Evolutionary conservation across 768 basidiomycete genomes (phyloP), one percentile per base, ranked within the genome.

Genomic region (Kwoniella botswanensis): DNA sequence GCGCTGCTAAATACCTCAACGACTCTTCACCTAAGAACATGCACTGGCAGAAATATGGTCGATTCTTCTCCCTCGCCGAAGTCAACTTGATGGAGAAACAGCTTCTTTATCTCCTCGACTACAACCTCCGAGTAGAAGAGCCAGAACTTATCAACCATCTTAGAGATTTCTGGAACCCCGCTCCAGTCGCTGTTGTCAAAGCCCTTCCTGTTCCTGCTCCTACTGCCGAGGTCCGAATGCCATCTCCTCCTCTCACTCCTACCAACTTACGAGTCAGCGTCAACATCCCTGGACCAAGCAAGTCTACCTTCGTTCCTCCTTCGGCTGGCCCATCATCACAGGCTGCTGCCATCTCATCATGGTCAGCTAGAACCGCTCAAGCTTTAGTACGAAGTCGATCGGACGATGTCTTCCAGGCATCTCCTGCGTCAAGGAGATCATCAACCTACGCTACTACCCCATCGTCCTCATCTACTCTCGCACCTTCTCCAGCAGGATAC

Each of bases 51-150:
- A 85, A 85, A 59, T 93, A 94, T 82, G 85, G 86, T 54, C 85
- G 92, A 73, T 95, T 93, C 85, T 89, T 92, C 80, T 90, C 84
- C 22, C 78, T 83, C 29, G 83, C 85, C 72, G 85, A 86, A 75
- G 84, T 98, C 83, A 97, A 95, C 84, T 87, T 95, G 71, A 98
- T 98, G 96, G 96, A 99, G 86, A 92, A 90, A 85, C 94, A 99
- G 85, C 88, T 99, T 35, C 89, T 99, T 65, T 91, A 88, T 83
- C 86, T 98, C 69, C 89, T 99, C 76, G 92, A 96, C 85, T 84
- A 92, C 82, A 91, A 98, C 83, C 89, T 99, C 67, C 90, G 93
- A 59, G 93, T 98, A 82, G 88, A 89, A 75, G 96, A 99, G 85
- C 84, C 85, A 29, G 94, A 97, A 77, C 90, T 91, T 10, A 82